Evolutionary conservation across 352 stramenopile genomes (phyloP), one percentile per base, ranked within the genome.

Genomic region (Pythium folliculosum): DNA sequence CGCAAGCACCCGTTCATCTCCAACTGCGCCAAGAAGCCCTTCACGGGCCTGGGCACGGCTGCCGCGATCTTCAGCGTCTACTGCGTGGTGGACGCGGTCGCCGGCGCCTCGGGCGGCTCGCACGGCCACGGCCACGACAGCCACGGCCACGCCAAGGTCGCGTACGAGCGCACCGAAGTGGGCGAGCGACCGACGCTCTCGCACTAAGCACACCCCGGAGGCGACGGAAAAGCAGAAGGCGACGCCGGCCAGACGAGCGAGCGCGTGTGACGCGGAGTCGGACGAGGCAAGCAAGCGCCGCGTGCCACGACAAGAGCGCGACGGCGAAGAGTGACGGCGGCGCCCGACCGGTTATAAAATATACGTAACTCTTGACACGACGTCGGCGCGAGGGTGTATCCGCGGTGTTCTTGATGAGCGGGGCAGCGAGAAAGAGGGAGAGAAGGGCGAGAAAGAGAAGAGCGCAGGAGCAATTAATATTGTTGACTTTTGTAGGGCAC

Each of bases 1-100:
- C 76, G 87, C 65, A 94, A 89, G 84, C 87, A 95, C 75, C 87
- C 87, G 30, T 95, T 95, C 81, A 88, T 95, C 73, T 60, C 69
- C 45, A 77, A 78, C 66, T 94, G 85, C 75, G 80, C 70, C 68
- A 95, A 92, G 84, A 95, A 95, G 79, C 87, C 87, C 21, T 88
- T 95, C 67, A 88, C 87, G 25, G 87, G 87, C 16, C 65, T 95
- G 40, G 87, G 85, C 48, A 80, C 85, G 60, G 87, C 85, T 30
- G 82, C 85, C 38, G 82, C 75, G 49, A 90, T 95, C 73, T 95
- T 95, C 69, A 70, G 82, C 63, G 78, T 84, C 48, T 95, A 95
- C 69, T 74, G 92, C 45, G 81, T 86, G 5, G 76, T 92, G 59
- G 87, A 93, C 70, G 35, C 75, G 16, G 56, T 94, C 69, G 81